Evolutionary conservation across 805 yeast genomes (phyloP).

Genomic region (Candida ulmi): DNA sequence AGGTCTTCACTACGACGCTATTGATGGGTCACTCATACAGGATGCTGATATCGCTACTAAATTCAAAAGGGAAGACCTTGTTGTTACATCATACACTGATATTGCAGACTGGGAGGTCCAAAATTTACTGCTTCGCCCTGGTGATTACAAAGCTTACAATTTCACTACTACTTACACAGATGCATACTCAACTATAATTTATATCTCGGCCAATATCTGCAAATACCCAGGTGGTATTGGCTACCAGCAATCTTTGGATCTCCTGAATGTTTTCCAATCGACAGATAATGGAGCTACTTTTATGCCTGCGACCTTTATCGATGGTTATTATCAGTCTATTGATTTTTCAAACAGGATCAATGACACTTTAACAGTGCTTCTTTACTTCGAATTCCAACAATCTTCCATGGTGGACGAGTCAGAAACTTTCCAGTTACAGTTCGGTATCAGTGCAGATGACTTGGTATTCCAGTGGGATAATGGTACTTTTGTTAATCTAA

Average conservation of each 20-base stretch:
- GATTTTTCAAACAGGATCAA: neutral
- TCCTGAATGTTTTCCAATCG: slow-evolving; percentile 2
- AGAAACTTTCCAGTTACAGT: slow-evolving; percentile 25
- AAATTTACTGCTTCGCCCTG: slow-evolving; percentile 12
- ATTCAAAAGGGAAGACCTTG: neutral
- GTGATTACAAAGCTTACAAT: slow-evolving; percentile 10
- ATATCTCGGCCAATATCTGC: slow-evolving; percentile 9
- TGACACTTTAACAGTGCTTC: slow-evolving; percentile 1
- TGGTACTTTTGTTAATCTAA: slow-evolving; percentile 45
- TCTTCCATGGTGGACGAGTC: slow-evolving; percentile 2
- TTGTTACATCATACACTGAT: neutral
- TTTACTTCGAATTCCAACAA: slow-evolving; percentile 2
- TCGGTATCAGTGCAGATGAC: slow-evolving; percentile 61
- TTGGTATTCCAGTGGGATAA: slow-evolving; percentile 68
- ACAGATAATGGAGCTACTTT: slow-evolving; percentile 1
- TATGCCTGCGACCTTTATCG: slow-evolving; percentile 4
- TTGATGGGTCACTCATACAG: neutral
- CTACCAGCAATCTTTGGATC: slow-evolving; percentile 1
- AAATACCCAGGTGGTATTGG: slow-evolving; percentile 3
- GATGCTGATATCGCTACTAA: neutral
- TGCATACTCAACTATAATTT: neutral
- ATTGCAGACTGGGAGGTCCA: slow-evolving; percentile 13
- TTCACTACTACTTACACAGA: slow-evolving; percentile 7
- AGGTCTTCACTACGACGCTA: neutral
- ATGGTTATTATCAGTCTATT: slow-evolving; percentile 11